Evolutionary conservation across 257 asterid species (phyloP).

Genomic region (Gynochthodes officinalis): DNA sequence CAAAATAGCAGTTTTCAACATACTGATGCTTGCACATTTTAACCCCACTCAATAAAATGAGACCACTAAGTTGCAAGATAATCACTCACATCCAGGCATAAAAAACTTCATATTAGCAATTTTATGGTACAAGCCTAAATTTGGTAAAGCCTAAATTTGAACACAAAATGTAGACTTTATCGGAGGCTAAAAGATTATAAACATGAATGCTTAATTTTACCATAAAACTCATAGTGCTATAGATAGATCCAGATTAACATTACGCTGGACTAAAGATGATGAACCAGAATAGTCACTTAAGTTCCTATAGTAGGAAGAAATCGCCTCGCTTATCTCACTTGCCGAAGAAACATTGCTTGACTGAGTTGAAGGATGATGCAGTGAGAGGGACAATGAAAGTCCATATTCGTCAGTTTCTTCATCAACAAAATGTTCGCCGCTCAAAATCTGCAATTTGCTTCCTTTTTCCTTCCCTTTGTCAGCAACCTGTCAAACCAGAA

Average conservation of each 20-base stretch:
- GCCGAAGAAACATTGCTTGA: constrained; percentile 43
- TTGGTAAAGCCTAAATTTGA: background rate
- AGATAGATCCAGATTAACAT: constrained; percentile 56
- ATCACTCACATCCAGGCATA: too few relatives aligned
- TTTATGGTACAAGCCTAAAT: too few relatives aligned
- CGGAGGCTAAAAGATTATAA: background rate
- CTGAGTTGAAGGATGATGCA: constrained; percentile 39
- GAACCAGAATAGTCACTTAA: constrained; percentile 11
- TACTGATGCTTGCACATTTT: too few relatives aligned
- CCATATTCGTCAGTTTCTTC: constrained; percentile 37
- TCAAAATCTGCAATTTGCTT: constrained; percentile 20
- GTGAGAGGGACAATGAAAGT: constrained; percentile 54
- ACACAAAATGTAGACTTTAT: background rate
- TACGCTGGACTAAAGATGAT: constrained; percentile 19
- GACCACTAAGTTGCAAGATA: too few relatives aligned
- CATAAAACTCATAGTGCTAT: constrained; percentile 37
- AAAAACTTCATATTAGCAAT: too few relatives aligned
- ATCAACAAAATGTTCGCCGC: background rate
- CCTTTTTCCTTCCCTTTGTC: constrained; percentile 2
- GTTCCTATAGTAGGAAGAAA: constrained; percentile 22
- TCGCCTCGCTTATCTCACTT: constrained; percentile 58
- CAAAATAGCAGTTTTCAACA: too few relatives aligned
- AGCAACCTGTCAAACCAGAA: background rate
- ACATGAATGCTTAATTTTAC: background rate
- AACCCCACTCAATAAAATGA: too few relatives aligned